Base-by-base conservation (phyloP, 805 yeast genomes). In the Yarrowia sp. region DNA sequence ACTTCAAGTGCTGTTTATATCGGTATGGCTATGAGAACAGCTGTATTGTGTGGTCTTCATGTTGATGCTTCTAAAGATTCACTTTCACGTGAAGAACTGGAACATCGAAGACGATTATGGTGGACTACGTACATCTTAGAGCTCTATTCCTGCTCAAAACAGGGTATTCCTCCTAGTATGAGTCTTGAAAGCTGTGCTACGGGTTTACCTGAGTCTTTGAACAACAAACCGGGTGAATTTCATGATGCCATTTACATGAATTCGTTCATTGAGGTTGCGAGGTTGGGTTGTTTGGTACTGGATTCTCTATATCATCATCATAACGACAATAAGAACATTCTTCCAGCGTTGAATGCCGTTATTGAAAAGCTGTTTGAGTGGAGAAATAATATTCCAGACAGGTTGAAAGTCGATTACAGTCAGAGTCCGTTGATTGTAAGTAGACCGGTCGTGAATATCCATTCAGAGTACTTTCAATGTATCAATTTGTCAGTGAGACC, bases 401-500 rank as follows among this genome's bases (percentile, higher is more conserved):
- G 51, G 1, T 47, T 66, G 8, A 65, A 65, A 18, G 67, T 68
- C 14, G 65, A 68, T 53, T 67, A 65, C 64, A 50, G 62, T 9
- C 63, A 65, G 11, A 41, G 45, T 0, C 47, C 64, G 1, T 44
- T 67, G 22, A 35, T 43, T 2, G 53, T 67, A 11, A 36, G 66
- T 8, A 60, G 72, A 15, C 67, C 71, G 0, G 68, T 68, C 0
- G 66, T 65, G 14, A 70, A 68, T 32, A 68, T 70, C 22, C 65
- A 66, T 45, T 60, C 68, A n/a, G 72, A 70, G 38, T 70, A 68
- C 43, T 68, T 65, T 36, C 70, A 68, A 38, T 69, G 72, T 44
- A 67, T 70, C 43, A 70, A 69, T 38, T 61, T 70, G 36, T 61
- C 71, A 3, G 69, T 70, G 13, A 58, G 72, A n/a, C 72, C 72